Base-by-base conservation (phyloP, 2,329 filamentous ascomycete genomes). In the Pseudocercospora pini-densiflorae region DNA sequence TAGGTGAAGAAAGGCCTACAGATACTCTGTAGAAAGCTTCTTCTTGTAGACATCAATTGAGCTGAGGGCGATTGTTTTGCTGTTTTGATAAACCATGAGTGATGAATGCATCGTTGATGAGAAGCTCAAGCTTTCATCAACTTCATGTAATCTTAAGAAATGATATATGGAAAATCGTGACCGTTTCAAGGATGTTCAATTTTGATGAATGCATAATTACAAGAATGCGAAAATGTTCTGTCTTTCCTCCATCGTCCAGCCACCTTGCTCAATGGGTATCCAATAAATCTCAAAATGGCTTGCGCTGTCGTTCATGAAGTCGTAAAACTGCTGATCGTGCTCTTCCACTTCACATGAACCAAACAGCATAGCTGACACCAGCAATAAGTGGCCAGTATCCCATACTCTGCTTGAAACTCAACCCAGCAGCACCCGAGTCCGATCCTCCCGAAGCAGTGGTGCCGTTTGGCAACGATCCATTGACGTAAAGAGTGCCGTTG, bases 391-490 rank as follows among this genome's bases (percentile, higher is more conserved):
- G 72, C 75, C 78, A 81, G 62, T 77, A 80, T 2, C 81, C 71
- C 45, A 69, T 49, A 9, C 61, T 53, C 54, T 68, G 61, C 61
- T 63, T 64, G 40, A 65, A 16, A 3, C 58, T 40, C 5, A 29
- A 16, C 3, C 66, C 67, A 21, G 63, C 66, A 43, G 55, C 24
- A 7, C 33, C 55, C 1, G 31, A 29, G 21, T 78, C 77, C 0
- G 71, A 72, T 2, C 79, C 79, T 14, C 79, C 79, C 9, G 79
- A 73, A 2, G 81, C 78, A 1, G 80, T 81, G 0, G 82, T 84
- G 2, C 78, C 82, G 49, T 78, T 76, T 7, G 89, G 86, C 3
- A 94, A 80, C 0, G 90, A 91, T n/a, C 92, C 92, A 76, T 93
- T 93, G 76, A 94, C 80, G 31, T 92, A 81, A 43, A 95, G 85